A percentile compares a stretch with the other conserved stretches of the same genome.
Conservation (phyloP, 192 early-diverging fungal genomes). For the Funneliformis geosporum region DNA sequence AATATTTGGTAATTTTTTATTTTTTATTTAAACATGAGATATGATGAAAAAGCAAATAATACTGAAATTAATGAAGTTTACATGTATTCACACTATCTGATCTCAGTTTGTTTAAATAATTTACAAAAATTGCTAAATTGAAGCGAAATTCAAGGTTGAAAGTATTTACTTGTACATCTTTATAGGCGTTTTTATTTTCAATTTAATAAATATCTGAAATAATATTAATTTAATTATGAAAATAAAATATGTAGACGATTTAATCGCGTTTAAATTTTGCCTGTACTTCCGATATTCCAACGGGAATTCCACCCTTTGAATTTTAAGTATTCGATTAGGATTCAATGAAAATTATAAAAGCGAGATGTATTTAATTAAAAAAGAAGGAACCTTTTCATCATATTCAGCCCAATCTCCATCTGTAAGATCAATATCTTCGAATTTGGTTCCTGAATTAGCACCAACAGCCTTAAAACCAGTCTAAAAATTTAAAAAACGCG, state of each 20-base stretch:
- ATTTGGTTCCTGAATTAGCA: slow-evolving; percentile 65
- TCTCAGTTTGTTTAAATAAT: neutral
- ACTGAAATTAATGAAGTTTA: slow-evolving; percentile 4
- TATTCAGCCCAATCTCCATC: slow-evolving; percentile 90
- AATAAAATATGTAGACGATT: no score
- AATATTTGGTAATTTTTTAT: neutral
- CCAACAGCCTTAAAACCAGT: slow-evolving; percentile 70
- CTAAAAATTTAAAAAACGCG: slow-evolving; percentile 13
- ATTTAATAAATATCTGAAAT: no score
- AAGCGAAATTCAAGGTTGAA: no score
- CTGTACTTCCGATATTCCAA: slow-evolving; percentile 64
- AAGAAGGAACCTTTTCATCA: slow-evolving; percentile 78
- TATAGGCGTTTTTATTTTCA: no score
- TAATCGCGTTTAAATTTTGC: slow-evolving; percentile 41
- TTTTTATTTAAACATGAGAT: neutral
- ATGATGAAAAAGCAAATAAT: slow-evolving; percentile 17
- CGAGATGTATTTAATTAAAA: neutral
- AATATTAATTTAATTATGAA: no score
- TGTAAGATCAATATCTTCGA: slow-evolving; percentile 78
- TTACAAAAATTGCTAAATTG: neutral
- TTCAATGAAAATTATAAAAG: neutral
- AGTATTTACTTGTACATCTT: no score
- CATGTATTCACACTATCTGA: slow-evolving; percentile 35
- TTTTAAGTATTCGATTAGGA: neutral
- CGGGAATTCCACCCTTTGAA: slow-evolving; percentile 58